Evolutionary conservation across 345 rosid species (phyloP).

Genomic region (Dimocarpus longan): DNA sequence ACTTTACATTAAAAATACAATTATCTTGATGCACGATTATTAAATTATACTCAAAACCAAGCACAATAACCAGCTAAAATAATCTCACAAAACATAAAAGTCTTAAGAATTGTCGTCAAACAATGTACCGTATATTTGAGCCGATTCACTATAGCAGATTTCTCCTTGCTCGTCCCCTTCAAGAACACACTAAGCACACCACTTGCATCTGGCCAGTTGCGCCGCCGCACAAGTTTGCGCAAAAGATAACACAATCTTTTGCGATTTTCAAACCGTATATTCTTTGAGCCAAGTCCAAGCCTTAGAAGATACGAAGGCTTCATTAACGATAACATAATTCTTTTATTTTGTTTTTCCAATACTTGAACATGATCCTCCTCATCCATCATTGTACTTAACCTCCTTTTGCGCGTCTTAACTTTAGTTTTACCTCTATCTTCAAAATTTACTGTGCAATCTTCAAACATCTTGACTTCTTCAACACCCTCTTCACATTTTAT

Average conservation of each 20-base stretch:
- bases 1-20: not conserved
- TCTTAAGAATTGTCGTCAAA: not conserved
- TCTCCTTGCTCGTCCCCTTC: conserved; percentile 54
- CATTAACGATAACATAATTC: conserved; percentile 36
- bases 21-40: not conserved
- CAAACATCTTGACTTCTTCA: not conserved
- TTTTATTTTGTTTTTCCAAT: conserved; percentile 33
- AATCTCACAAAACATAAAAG: not conserved
- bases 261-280: conserved; percentile 46
- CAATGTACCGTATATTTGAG: conserved; percentile 63
- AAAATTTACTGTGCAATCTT: not conserved
- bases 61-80: not conserved
- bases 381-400: not conserved
- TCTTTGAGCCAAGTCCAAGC: conserved; percentile 30
- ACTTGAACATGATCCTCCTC: not conserved
- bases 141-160: conserved; percentile 46
- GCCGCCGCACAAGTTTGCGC: conserved; percentile 50
- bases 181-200: conserved; percentile 61
- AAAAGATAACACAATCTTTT: conserved; percentile 40
- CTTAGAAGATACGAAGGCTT: conserved; percentile 57
- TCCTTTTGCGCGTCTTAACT: conserved; percentile 26
- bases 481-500: not conserved
- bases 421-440: conserved; percentile 1
- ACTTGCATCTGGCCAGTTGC: conserved; percentile 67
- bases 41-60: not conserved